Conservation (phyloP, 768 basidiomycete genomes). For the Mycena metata region DNA sequence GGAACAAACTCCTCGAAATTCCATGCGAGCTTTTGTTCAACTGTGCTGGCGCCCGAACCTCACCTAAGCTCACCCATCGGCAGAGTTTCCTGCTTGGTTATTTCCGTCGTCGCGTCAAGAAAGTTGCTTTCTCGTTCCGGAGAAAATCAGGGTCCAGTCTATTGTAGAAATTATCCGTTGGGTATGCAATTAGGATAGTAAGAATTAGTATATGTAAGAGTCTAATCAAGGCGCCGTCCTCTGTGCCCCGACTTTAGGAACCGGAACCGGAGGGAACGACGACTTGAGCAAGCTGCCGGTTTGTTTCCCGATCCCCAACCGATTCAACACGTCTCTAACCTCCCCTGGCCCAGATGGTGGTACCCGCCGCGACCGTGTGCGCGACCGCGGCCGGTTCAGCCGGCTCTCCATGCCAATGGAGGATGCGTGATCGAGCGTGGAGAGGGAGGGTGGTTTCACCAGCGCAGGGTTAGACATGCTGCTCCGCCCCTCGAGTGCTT, state of each 20-base stretch:
- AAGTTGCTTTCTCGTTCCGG: too few relatives aligned
- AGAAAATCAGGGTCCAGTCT: too few relatives aligned
- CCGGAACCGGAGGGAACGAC: slow-evolving; percentile 72
- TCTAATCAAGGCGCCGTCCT: slow-evolving; percentile 20
- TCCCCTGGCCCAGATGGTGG: slow-evolving; percentile 70
- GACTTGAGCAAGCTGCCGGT: slow-evolving; percentile 75
- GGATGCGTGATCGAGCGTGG: slow-evolving; percentile 79
- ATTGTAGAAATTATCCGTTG: neutral
- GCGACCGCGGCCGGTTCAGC: slow-evolving; percentile 51
- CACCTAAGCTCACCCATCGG: too few relatives aligned
- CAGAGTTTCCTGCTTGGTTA: too few relatives aligned
- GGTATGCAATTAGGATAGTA: slow-evolving; percentile 14
- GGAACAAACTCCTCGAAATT: too few relatives aligned
- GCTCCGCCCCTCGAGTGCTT: slow-evolving; percentile 88
- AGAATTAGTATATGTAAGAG: neutral
- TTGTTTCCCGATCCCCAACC: slow-evolving; percentile 86
- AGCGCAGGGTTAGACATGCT: slow-evolving; percentile 86
- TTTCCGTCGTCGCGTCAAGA: too few relatives aligned
- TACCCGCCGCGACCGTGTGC: slow-evolving; percentile 66
- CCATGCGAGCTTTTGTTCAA: too few relatives aligned
- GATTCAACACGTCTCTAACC: slow-evolving; percentile 85
- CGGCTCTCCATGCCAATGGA: slow-evolving; percentile 57
- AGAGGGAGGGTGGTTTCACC: slow-evolving; percentile 77
- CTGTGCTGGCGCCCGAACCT: neutral
- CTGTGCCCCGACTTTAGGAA: slow-evolving; percentile 53